Conservation (phyloP, 495 filamentous ascomycete genomes). For the Aspergillus conjunctus region DNA sequence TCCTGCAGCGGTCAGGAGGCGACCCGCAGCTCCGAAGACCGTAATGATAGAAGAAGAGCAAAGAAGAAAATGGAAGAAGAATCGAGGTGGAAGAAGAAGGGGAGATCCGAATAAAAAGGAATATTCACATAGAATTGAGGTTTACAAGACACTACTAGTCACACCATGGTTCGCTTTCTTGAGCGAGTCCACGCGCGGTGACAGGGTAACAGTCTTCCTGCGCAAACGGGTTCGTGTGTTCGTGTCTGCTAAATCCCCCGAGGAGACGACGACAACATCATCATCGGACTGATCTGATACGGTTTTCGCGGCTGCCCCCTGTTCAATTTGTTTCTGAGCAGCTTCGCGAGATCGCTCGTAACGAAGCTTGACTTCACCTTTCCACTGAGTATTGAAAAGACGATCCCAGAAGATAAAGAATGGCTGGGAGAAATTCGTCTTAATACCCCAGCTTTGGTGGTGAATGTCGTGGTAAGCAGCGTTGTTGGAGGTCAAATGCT, state of each 20-base stretch:
- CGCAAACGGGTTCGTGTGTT: slow-evolving; percentile 40
- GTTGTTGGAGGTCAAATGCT: slow-evolving; percentile 89
- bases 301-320: slow-evolving; percentile 27
- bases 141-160: slow-evolving; percentile 45
- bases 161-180: slow-evolving; percentile 46
- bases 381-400: slow-evolving; percentile 49
- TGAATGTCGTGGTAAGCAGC: slow-evolving; percentile 96
- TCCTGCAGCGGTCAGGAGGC: slow-evolving; percentile 31
- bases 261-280: slow-evolving; percentile 32
- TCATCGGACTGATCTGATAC: slow-evolving; percentile 17
- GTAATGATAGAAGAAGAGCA: slow-evolving; percentile 2
- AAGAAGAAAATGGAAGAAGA: slow-evolving; percentile 14
- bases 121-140: not conserved
- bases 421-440: slow-evolving; percentile 56
- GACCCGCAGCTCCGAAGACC: slow-evolving; percentile 41
- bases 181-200: slow-evolving; percentile 38
- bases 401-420: slow-evolving; percentile 58
- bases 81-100: slow-evolving; percentile 13
- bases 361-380: slow-evolving; percentile 45
- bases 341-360: slow-evolving; percentile 49
- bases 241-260: slow-evolving; percentile 32
- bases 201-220: slow-evolving; percentile 37
- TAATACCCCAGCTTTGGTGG: slow-evolving; percentile 99
- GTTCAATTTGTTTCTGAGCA: slow-evolving; percentile 45
- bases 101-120: slow-evolving; percentile 9